phyloP scores from a whole-genome alignment of 2,329 filamentous ascomycete genomes.

The Fusarium musae region DNA sequence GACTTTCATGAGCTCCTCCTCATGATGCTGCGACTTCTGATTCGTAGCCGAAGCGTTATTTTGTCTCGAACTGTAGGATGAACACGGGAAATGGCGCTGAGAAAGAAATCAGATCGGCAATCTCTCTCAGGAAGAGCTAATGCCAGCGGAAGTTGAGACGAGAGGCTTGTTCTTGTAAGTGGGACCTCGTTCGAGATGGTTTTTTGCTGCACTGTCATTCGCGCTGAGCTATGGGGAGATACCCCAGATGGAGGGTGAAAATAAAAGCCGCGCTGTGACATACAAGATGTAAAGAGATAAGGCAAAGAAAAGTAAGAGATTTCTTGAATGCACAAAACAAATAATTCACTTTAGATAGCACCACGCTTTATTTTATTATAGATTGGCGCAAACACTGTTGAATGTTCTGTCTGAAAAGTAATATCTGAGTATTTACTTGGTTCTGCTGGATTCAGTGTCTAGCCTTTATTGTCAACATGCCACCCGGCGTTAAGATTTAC shows the following conservation, averaged over 20 bases:
- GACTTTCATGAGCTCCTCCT: constrained; percentile 69
- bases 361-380: too few species aligned
- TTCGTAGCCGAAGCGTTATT: constrained; percentile 16
- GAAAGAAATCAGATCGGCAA: constrained; percentile 34
- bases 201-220: constrained; percentile 40
- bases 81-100: constrained; percentile 5
- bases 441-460: too few species aligned
- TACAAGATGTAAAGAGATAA: not conserved
- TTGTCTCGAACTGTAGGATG: not conserved
- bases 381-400: fast-evolving
- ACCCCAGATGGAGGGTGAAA: constrained; percentile 1
- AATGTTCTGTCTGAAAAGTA: not conserved
- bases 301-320: fast-evolving
- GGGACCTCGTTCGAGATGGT: constrained; percentile 38
- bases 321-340: fast-evolving
- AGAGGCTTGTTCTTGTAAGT: constrained; percentile 33
- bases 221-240: constrained; percentile 35
- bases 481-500: constrained; percentile 47
- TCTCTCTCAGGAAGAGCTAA: constrained; percentile 37
- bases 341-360: fast-evolving
- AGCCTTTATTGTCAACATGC: constrained; percentile 14
- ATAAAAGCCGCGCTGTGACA: not conserved
- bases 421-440: not conserved
- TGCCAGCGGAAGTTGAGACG: constrained; percentile 34
- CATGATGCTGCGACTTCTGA: constrained; percentile 53